Conservation (phyloP, 495 filamentous ascomycete species). For the Aspergillus asperescens region DNA sequence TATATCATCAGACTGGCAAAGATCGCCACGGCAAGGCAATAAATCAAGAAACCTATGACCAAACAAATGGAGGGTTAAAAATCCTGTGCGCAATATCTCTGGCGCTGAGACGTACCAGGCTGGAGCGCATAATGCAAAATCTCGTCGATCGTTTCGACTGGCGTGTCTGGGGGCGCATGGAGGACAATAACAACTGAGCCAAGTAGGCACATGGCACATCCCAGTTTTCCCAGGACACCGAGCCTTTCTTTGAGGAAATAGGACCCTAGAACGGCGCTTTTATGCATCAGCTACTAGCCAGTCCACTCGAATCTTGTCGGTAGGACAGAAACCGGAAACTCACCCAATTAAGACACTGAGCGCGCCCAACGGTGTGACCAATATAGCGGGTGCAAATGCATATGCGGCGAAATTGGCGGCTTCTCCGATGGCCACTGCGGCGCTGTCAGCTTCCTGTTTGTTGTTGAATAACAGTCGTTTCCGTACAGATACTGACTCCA, state of each 20-base stretch:
- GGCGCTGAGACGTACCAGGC: constrained; percentile 58
- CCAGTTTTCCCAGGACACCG: constrained; percentile 83
- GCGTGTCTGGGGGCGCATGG: constrained; percentile 90
- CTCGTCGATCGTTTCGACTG: constrained; percentile 79
- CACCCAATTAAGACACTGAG: constrained; percentile 90
- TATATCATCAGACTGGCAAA: constrained; percentile 96
- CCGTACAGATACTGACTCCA: constrained; percentile 79
- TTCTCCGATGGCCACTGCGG: constrained; percentile 72
- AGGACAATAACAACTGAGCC: constrained; percentile 96
- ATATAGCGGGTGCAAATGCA: constrained; percentile 93
- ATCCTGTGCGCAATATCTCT: neutral
- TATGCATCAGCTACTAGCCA: constrained; percentile 25
- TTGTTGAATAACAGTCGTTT: neutral
- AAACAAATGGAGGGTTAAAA: neutral
- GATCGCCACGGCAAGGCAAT: constrained; percentile 66
- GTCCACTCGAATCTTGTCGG: neutral
- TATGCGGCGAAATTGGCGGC: constrained; percentile 96
- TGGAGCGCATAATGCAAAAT: constrained; percentile 84
- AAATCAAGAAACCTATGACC: constrained; percentile 73
- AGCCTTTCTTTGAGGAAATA: constrained; percentile 89
- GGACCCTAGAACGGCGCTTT: constrained; percentile 78
- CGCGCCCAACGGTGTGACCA: constrained; percentile 91
- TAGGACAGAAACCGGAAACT: neutral
- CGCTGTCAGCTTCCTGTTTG: constrained; percentile 17
- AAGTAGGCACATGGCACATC: constrained; percentile 92